These are phyloP conservation scores for Pleurotus cornucopiae DNA, from an alignment of 768 basidiomycete species.

Conservation along the genomic window DNA sequence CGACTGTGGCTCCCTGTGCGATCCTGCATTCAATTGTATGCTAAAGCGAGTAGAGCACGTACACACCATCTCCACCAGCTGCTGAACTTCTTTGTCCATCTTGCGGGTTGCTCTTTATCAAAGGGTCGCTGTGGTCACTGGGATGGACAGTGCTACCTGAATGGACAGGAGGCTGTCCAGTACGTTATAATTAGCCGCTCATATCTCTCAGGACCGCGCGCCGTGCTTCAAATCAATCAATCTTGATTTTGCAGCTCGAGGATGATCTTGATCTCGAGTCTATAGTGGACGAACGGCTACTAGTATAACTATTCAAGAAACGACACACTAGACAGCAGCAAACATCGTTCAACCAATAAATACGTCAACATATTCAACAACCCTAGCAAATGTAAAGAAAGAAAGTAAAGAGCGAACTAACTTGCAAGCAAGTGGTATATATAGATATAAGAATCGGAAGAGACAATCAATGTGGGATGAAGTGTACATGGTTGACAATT, in stretches of 20 bases:
- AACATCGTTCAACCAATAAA: background rate
- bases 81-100: conserved; percentile 52
- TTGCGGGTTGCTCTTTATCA: background rate
- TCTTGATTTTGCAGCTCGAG: too few species aligned
- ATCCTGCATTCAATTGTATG: conserved; percentile 9
- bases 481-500: conserved; percentile 1
- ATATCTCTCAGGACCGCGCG: background rate
- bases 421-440: conserved; percentile 10
- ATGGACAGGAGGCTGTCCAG: background rate
- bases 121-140: background rate
- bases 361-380: background rate
- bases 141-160: conserved; percentile 8
- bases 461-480: background rate
- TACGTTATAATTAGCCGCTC: background rate
- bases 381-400: background rate
- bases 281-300: too few species aligned
- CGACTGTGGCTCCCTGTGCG: conserved; percentile 71
- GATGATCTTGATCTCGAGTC: too few species aligned
- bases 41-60: background rate
- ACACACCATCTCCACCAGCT: conserved; percentile 60
- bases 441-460: conserved; percentile 3
- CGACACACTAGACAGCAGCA: conserved; percentile 1
- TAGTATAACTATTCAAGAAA: conserved; percentile 1
- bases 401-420: background rate
- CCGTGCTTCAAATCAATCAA: too few species aligned